These are phyloP conservation scores for Podosphaera aphanis DNA, from an alignment of 2,329 filamentous ascomycete genomes.

Conservation along the genomic window DNA sequence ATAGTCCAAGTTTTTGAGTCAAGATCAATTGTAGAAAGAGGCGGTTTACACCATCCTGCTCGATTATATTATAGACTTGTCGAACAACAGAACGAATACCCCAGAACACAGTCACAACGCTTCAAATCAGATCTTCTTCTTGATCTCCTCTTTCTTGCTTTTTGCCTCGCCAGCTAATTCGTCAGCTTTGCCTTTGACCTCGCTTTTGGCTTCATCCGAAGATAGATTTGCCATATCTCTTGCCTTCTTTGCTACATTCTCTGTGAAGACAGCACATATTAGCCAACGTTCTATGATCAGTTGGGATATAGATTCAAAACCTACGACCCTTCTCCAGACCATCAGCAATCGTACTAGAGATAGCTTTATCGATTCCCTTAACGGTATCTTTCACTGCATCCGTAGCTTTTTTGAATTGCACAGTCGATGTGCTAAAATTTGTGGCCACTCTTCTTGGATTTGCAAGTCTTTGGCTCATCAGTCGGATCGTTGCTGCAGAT, in stretches of 20 bases:
- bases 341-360: slow-evolving; percentile 36
- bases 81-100: not conserved
- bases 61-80: not conserved
- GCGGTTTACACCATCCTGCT: not conserved
- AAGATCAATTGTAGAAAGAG: not conserved
- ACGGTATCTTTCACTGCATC: slow-evolving; percentile 34
- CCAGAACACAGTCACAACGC: not conserved
- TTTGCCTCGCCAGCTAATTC: slow-evolving; percentile 17
- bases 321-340: slow-evolving; percentile 34
- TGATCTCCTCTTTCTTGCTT: slow-evolving; percentile 18
- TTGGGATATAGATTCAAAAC: slow-evolving; percentile 11
- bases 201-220: slow-evolving; percentile 19
- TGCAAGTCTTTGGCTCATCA: not conserved
- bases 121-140: slow-evolving; percentile 15
- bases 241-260: slow-evolving; percentile 22
- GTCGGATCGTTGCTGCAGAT: not conserved
- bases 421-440: slow-evolving; percentile 17
- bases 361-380: slow-evolving; percentile 33
- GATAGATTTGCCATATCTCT: slow-evolving; percentile 21
- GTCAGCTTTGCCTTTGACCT: slow-evolving; percentile 16
- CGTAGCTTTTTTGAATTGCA: slow-evolving; percentile 24
- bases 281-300: not conserved
- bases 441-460: not conserved
- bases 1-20: not conserved
- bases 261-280: slow-evolving; percentile 7